Percentiles rank a stretch among this genome's conserved stretches.
phyloP scores from a whole-genome alignment of 2,329 filamentous ascomycete genomes.

The Macroventuria anomochaeta region DNA sequence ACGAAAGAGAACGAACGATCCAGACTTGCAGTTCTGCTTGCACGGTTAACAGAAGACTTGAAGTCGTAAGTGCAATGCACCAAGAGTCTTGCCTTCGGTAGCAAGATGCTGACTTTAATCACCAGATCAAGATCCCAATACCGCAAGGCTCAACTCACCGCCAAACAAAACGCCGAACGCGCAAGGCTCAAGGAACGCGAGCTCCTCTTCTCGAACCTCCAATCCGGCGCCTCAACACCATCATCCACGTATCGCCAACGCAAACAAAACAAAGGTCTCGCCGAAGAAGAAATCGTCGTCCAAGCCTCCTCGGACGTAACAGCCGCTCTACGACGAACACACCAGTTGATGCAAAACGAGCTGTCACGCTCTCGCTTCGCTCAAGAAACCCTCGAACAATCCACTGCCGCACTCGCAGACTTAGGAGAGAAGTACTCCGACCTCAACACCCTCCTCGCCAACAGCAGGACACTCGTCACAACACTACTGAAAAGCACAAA shows the following conservation, averaged over 20 bases:
- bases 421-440: conserved; percentile 82
- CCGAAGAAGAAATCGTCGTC: conserved; percentile 74
- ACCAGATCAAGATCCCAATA: conserved; percentile 69
- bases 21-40: conserved; percentile 70
- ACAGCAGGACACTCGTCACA: conserved; percentile 75
- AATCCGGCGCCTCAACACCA: conserved; percentile 49
- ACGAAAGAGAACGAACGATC: conserved; percentile 68
- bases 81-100: not conserved
- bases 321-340: conserved; percentile 79
- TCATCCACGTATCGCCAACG: conserved; percentile 47
- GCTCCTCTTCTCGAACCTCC: conserved; percentile 72
- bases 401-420: conserved; percentile 79
- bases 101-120: conserved; percentile 4
- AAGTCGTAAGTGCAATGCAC: conserved; percentile 63
- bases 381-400: conserved; percentile 84
- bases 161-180: conserved; percentile 74
- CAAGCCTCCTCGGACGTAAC: conserved; percentile 85
- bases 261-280: conserved; percentile 58
- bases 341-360: conserved; percentile 84
- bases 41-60: conserved; percentile 72
- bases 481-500: conserved; percentile 87
- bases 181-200: conserved; percentile 80
- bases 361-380: conserved; percentile 87
- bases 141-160: conserved; percentile 79
- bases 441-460: conserved; percentile 77